Conservation (phyloP, 1,139 yeast species). For the Blastobotrys aristatus region DNA sequence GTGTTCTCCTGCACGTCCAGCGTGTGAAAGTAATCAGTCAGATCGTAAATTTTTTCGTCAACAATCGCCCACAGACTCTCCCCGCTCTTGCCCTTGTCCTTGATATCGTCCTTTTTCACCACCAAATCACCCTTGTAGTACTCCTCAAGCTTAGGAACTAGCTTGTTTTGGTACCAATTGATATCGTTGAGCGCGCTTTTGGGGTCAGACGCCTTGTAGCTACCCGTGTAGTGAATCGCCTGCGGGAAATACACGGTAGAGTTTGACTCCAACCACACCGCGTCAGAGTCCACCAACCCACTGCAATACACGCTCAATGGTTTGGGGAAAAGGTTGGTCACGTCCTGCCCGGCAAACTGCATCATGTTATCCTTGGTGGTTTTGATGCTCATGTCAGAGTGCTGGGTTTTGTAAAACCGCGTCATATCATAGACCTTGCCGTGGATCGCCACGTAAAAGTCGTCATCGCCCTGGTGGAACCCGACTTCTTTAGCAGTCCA, state of each 20-base stretch:
- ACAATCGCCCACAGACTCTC: constrained; percentile 30
- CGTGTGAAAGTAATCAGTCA: constrained; percentile 34
- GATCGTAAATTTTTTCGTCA: constrained; percentile 33
- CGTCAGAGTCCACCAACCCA: constrained; percentile 30
- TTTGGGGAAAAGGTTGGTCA: constrained; percentile 35
- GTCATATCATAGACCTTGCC: constrained; percentile 38
- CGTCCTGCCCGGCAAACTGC: constrained; percentile 34
- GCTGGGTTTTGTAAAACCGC: constrained; percentile 34
- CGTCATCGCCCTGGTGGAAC: constrained; percentile 30
- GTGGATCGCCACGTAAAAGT: constrained; percentile 34
- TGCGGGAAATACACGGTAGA: constrained; percentile 24
- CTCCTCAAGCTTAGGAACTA: constrained; percentile 31
- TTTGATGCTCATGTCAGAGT: constrained; percentile 33
- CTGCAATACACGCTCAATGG: constrained; percentile 36
- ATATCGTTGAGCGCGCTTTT: constrained; percentile 29
- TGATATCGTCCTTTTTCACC: constrained; percentile 26
- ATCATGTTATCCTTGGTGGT: constrained; percentile 30
- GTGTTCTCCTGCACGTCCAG: constrained; percentile 21
- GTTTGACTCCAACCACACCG: constrained; percentile 29
- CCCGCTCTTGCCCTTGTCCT: constrained; percentile 19
- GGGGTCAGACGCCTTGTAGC: constrained; percentile 20
- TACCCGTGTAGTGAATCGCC: constrained; percentile 34
- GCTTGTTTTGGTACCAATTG: constrained; percentile 33
- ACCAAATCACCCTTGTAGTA: constrained; percentile 36
- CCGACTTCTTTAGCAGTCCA: constrained; percentile 34